Evolutionary conservation across 1,284 basidiomycete genomes (phyloP).

Genomic region (Phlebopus sp.): DNA sequence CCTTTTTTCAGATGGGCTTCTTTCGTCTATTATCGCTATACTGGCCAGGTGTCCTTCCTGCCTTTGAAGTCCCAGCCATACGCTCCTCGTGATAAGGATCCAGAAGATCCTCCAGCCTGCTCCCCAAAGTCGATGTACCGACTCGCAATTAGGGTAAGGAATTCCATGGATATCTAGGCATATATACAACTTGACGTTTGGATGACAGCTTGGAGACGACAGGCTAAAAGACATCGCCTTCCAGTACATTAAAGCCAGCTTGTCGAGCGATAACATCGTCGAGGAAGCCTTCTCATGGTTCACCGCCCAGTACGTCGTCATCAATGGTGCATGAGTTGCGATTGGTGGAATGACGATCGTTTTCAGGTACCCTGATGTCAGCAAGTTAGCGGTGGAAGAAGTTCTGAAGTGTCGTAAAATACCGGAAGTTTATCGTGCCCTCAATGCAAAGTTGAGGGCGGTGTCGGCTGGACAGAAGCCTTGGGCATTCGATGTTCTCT

Average conservation of each 20-base stretch:
- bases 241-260: slow-evolving; percentile 23
- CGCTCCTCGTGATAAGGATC: neutral
- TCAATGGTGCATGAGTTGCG: slow-evolving; percentile 6
- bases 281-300: slow-evolving; percentile 33
- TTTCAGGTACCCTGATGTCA: slow-evolving; percentile 17
- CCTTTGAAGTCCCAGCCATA: slow-evolving; percentile 22
- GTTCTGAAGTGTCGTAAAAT: slow-evolving; percentile 22
- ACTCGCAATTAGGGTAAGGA: slow-evolving; percentile 23
- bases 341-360: slow-evolving; percentile 21
- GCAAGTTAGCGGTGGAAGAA: slow-evolving; percentile 15
- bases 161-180: neutral
- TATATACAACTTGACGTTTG: neutral
- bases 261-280: slow-evolving; percentile 28
- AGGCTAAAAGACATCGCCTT: slow-evolving; percentile 23
- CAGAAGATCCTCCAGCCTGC: slow-evolving; percentile 13
- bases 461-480: slow-evolving; percentile 27
- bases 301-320: slow-evolving; percentile 27
- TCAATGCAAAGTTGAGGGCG: slow-evolving; percentile 21
- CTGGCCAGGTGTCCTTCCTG: slow-evolving; percentile 26
- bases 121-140: slow-evolving; percentile 38
- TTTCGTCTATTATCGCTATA: slow-evolving; percentile 31
- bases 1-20: slow-evolving; percentile 21
- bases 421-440: slow-evolving; percentile 18
- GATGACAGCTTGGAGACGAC: slow-evolving; percentile 25
- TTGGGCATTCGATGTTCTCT: slow-evolving; percentile 23